Percentiles rank a stretch among this genome's conserved stretches.
Evolutionary conservation across 108 stramenopile genomes (phyloP).

Genomic region (Nannochloropsis gaditana): DNA sequence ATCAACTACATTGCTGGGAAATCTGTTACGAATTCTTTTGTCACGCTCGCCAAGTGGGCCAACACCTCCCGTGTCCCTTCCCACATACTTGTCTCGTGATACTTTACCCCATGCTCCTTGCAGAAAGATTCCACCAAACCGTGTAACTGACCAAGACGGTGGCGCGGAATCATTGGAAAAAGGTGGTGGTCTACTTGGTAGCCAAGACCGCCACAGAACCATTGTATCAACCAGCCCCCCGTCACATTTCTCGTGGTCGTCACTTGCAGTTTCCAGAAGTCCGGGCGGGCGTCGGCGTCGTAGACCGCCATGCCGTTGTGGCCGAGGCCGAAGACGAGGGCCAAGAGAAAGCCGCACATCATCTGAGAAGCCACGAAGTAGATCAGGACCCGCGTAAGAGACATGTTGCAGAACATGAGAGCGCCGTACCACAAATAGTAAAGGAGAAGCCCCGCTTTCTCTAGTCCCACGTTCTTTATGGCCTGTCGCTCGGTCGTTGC

Average conservation of each 20-base stretch:
- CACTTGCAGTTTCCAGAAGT: conserved; percentile 98
- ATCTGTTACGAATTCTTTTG: conserved; percentile 46
- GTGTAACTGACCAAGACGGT: conserved; percentile 81
- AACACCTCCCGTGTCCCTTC: conserved; percentile 51
- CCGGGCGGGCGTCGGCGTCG: conserved; percentile 85
- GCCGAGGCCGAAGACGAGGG: conserved; percentile 94
- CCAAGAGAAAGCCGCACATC: conserved; percentile 84
- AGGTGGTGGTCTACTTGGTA: conserved; percentile 99
- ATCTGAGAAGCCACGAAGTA: conserved; percentile 65
- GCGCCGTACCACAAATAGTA: conserved; percentile 75
- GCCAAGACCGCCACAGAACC: conserved; percentile 97
- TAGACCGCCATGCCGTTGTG: conserved; percentile 99
- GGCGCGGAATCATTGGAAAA: conserved; percentile 91
- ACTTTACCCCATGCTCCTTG: conserved; percentile 91
- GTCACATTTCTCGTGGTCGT: conserved; percentile 96
- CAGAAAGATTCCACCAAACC: conserved; percentile 82
- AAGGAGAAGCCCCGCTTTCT: conserved; percentile 65
- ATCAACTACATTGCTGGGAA: conserved; percentile 56
- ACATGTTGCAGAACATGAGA: conserved; percentile 60
- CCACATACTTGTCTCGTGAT: conserved; percentile 56
- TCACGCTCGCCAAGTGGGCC: conserved; percentile 38
- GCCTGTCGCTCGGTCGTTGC: conserved; percentile 27
- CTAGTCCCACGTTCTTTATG: conserved; percentile 70
- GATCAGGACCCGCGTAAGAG: conserved; percentile 24
- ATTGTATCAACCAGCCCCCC: conserved; percentile 77